Conservation (phyloP, 2,329 filamentous ascomycete species). For the Simplicillium aogashimaense region DNA sequence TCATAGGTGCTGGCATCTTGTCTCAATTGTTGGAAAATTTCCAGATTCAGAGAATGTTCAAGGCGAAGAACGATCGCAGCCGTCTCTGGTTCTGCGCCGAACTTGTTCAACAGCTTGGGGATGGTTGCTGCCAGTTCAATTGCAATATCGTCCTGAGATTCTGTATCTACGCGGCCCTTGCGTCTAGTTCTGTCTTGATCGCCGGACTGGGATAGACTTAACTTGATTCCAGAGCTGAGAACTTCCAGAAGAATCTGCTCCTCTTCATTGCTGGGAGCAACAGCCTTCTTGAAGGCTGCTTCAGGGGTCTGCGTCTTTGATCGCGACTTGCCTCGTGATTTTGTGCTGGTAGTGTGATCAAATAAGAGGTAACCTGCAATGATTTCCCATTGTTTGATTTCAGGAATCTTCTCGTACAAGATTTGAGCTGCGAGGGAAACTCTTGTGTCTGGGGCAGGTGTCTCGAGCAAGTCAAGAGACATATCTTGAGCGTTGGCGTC, state of each 20-base stretch:
- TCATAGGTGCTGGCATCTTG: constrained; percentile 77
- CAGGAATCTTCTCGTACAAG: constrained; percentile 71
- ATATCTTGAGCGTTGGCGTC: constrained; percentile 36
- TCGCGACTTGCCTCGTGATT: constrained; percentile 37
- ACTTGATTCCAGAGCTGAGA: constrained; percentile 71
- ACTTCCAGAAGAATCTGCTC: constrained; percentile 82
- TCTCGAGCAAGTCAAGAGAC: constrained; percentile 47
- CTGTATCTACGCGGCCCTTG: constrained; percentile 49
- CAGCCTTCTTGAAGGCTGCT: constrained; percentile 56
- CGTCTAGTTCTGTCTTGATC: constrained; percentile 55
- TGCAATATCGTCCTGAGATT: constrained; percentile 69
- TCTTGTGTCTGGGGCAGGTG: constrained; percentile 62
- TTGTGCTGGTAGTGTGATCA: constrained; percentile 67
- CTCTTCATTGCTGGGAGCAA: constrained; percentile 65
- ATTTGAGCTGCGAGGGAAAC: constrained; percentile 80
- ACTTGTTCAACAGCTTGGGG: constrained; percentile 83
- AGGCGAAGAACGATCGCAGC: constrained; percentile 78
- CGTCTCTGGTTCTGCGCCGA: constrained; percentile 78
- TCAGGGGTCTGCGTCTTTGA: constrained; percentile 45
- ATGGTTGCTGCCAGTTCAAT: constrained; percentile 69
- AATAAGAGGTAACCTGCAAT: constrained; percentile 85
- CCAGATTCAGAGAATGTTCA: constrained; percentile 77
- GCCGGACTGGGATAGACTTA: constrained; percentile 54
- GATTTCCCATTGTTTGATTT: constrained; percentile 79
- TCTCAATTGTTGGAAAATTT: constrained; percentile 78